Evolutionary conservation across 352 stramenopile species (phyloP).

Genomic region (Globisporangium paroecandrum): DNA sequence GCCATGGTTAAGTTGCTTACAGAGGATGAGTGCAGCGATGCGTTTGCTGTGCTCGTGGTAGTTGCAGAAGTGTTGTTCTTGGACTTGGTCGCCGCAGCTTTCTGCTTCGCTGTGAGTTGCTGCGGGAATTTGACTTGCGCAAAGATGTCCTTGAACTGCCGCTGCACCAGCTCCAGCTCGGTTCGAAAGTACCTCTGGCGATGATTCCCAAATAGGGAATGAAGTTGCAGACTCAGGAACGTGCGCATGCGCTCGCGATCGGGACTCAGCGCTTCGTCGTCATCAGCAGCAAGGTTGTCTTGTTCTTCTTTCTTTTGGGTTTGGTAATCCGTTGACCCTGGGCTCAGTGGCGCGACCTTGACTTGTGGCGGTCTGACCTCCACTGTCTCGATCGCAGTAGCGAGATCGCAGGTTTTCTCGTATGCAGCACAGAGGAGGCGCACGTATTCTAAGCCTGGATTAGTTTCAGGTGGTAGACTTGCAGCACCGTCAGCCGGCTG

Average conservation of each 20-base stretch:
- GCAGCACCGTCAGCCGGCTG: background rate
- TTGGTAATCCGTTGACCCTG: background rate
- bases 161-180: slow-evolving; percentile 61
- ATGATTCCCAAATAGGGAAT: slow-evolving; percentile 77
- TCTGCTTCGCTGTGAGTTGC: slow-evolving; percentile 34
- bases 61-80: slow-evolving; percentile 22
- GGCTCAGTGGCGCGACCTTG: background rate
- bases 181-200: slow-evolving; percentile 61
- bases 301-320: background rate
- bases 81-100: slow-evolving; percentile 33
- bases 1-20: slow-evolving; percentile 15
- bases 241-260: slow-evolving; percentile 50
- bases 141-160: slow-evolving; percentile 41
- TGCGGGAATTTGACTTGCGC: slow-evolving; percentile 49
- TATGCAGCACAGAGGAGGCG: slow-evolving; percentile 57
- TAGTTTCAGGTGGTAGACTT: background rate
- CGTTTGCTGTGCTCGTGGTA: background rate
- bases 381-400: slow-evolving; percentile 45
- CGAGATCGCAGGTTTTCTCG: slow-evolving; percentile 54
- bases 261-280: slow-evolving; percentile 4
- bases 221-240: slow-evolving; percentile 71
- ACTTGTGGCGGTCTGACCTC: slow-evolving; percentile 13
- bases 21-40: slow-evolving; percentile 10
- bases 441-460: slow-evolving; percentile 55
- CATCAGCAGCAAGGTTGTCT: background rate